Conservation (phyloP, 2,329 filamentous ascomycete species). For the Albifimbria verrucaria region DNA sequence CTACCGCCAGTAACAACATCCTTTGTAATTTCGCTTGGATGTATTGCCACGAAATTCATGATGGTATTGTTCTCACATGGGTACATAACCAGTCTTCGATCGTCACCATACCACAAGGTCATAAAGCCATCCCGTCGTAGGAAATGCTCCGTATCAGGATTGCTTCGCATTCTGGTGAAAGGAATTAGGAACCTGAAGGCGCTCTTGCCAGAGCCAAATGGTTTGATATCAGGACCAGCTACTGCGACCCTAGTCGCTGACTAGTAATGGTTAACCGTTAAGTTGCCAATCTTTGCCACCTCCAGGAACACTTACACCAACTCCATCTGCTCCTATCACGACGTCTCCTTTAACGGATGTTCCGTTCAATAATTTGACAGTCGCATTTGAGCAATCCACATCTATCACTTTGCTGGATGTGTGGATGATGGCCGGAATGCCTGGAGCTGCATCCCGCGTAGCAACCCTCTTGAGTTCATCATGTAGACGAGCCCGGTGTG, state of each 20-base stretch:
- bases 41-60: constrained; percentile 50
- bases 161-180: constrained; percentile 26
- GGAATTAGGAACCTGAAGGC: constrained; percentile 54
- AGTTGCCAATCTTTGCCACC: accelerated
- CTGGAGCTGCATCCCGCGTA: constrained; percentile 29
- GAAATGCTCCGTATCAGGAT: constrained; percentile 14
- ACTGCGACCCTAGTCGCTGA: constrained; percentile 20
- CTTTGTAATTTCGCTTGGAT: constrained; percentile 30
- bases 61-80: constrained; percentile 40
- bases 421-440: constrained; percentile 32
- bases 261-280: neutral
- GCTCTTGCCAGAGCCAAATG: constrained; percentile 47
- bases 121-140: constrained; percentile 9
- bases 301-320: constrained; percentile 35
- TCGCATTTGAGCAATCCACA: constrained; percentile 37
- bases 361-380: constrained; percentile 43
- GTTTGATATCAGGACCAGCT: constrained; percentile 17
- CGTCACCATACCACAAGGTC: constrained; percentile 36
- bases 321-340: constrained; percentile 53
- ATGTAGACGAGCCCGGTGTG: constrained; percentile 50
- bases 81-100: constrained; percentile 44
- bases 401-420: constrained; percentile 39
- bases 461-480: constrained; percentile 44
- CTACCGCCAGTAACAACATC: constrained; percentile 7
- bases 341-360: constrained; percentile 42